Evolutionary conservation across 306 rosid genomes (phyloP).

Genomic region (Rosa persica): DNA sequence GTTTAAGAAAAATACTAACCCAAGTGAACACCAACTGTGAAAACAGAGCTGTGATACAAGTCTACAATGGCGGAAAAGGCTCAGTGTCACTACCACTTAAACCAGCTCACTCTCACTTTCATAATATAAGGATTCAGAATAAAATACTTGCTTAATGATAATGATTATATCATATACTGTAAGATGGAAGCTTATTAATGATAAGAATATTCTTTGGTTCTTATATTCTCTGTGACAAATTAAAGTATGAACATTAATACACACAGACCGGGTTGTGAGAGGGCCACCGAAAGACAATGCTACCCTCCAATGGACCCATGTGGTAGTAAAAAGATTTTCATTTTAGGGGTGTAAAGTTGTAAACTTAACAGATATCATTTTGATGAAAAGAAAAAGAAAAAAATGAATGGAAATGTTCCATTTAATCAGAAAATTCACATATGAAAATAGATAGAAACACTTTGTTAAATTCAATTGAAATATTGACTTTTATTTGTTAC

Average conservation of each 20-base stretch:
- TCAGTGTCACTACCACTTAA: background rate
- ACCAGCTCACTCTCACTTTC: constrained; percentile 12
- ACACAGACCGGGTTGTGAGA: background rate
- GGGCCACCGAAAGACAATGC: constrained; percentile 5
- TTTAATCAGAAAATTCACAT: background rate
- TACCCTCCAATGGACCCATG: background rate
- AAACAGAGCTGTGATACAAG: constrained; percentile 3
- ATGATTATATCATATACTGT: background rate
- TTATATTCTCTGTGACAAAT: constrained; percentile 4
- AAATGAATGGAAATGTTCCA: background rate
- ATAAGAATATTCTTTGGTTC: constrained; percentile 41
- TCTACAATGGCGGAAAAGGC: background rate
- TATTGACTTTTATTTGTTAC: background rate
- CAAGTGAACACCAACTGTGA: background rate
- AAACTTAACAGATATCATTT: background rate
- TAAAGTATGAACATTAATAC: background rate
- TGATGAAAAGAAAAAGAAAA: background rate
- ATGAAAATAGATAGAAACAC: background rate
- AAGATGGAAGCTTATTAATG: constrained; percentile 21
- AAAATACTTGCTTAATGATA: background rate
- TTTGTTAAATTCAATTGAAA: background rate
- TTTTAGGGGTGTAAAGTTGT: constrained; percentile 4
- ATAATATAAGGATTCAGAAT: background rate
- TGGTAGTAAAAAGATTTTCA: background rate
- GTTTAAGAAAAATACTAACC: background rate